A percentile compares a stretch with the other conserved stretches of the same genome.
phyloP scores from a whole-genome alignment of 2,329 filamentous ascomycete genomes.

The Chaetomiaceae sp. region DNA sequence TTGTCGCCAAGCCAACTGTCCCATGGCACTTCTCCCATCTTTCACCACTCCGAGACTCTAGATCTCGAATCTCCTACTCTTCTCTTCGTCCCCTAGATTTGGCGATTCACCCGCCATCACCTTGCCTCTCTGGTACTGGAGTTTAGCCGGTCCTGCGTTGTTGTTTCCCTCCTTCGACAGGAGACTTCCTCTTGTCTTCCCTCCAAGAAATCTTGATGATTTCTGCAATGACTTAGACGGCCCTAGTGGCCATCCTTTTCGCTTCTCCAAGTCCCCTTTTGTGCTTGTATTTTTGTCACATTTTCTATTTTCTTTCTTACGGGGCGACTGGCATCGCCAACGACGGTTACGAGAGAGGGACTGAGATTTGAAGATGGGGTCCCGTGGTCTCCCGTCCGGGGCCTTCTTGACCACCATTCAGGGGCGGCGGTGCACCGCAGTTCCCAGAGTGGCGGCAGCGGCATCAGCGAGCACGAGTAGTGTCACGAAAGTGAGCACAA shows the following conservation, averaged over 20 bases:
- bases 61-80: conserved; percentile 18
- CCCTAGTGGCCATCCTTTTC: conserved; percentile 35
- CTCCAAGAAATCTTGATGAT: conserved; percentile 34
- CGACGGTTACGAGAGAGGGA: conserved; percentile 7
- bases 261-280: conserved; percentile 27
- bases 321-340: conserved; percentile 44
- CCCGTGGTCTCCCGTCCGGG: conserved; percentile 40
- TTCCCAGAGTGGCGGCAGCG: conserved; percentile 35
- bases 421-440: conserved; percentile 50
- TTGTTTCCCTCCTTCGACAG: conserved; percentile 21
- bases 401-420: conserved; percentile 46
- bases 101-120: conserved; percentile 28
- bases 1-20: not conserved
- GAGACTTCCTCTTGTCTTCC: conserved; percentile 18
- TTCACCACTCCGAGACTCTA: conserved; percentile 17
- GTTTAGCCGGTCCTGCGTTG: conserved; percentile 26
- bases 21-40: not conserved
- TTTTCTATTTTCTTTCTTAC: conserved; percentile 27
- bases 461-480: conserved; percentile 14
- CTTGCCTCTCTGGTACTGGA: conserved; percentile 24
- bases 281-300: conserved; percentile 28
- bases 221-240: conserved; percentile 35
- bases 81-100: conserved; percentile 19
- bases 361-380: conserved; percentile 36
- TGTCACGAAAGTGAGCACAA: conserved; percentile 19